Percentiles rank a stretch among this genome's conserved stretches.
Evolutionary conservation across 2,329 filamentous ascomycete species (phyloP).

Genomic region (Fusarium sacchari): DNA sequence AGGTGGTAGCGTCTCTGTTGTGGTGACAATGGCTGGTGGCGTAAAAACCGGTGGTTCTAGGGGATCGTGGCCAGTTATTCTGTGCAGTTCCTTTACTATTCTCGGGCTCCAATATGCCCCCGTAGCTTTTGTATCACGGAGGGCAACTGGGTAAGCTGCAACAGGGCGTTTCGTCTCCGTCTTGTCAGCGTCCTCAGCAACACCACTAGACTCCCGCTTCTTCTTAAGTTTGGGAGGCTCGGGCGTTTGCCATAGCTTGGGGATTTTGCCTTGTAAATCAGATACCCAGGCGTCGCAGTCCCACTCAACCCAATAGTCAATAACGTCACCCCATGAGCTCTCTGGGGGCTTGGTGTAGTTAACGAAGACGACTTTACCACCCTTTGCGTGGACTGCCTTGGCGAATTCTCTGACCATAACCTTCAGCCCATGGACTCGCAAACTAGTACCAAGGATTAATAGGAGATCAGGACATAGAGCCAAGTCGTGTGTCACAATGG

Average conservation of each 20-base stretch:
- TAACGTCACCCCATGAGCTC: conserved; percentile 76
- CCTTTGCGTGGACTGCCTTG: conserved; percentile 73
- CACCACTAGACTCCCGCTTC: conserved; percentile 47
- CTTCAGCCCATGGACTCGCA: conserved; percentile 77
- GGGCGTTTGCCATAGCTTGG: conserved; percentile 67
- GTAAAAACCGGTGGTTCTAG: conserved; percentile 31
- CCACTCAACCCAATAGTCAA: conserved; percentile 80
- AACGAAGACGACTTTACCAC: conserved; percentile 76
- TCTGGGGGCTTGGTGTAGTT: conserved; percentile 78
- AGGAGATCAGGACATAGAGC: conserved; percentile 72
- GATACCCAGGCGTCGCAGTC: conserved; percentile 79
- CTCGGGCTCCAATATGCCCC: conserved; percentile 57
- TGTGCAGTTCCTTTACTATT: conserved; percentile 53
- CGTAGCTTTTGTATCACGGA: conserved; percentile 58
- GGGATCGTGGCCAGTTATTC: conserved; percentile 46
- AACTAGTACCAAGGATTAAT: conserved; percentile 75
- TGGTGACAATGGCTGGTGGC: conserved; percentile 11
- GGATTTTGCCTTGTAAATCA: conserved; percentile 68
- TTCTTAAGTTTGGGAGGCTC: conserved; percentile 56
- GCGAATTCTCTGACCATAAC: conserved; percentile 77
- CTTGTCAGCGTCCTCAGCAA: conserved; percentile 40
- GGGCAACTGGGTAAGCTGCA: conserved; percentile 53
- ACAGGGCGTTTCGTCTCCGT: conserved; percentile 47
- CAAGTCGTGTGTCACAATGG: conserved; percentile 74
- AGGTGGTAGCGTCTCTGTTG: not conserved